These are phyloP conservation scores for Teratosphaeria zuluensis DNA, from an alignment of 2,329 filamentous ascomycete species.

Conservation along the genomic window DNA sequence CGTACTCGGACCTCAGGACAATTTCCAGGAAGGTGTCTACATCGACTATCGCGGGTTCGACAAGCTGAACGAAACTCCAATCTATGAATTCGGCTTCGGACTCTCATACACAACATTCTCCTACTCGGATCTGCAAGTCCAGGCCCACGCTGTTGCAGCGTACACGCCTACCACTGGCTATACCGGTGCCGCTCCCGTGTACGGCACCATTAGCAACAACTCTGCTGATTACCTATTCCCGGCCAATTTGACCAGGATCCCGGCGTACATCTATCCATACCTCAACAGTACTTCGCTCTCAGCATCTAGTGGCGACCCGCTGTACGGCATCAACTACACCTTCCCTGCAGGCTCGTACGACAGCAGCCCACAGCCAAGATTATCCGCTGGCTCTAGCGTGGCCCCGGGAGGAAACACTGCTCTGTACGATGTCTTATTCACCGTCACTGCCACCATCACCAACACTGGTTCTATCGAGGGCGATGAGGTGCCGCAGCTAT, in stretches of 20 bases:
- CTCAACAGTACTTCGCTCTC: slow-evolving; percentile 53
- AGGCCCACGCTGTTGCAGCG: slow-evolving; percentile 37
- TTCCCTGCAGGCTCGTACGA: slow-evolving; percentile 48
- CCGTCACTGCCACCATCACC: slow-evolving; percentile 55
- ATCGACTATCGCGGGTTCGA: slow-evolving; percentile 78
- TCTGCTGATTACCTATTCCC: slow-evolving; percentile 61
- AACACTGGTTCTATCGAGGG: slow-evolving; percentile 59
- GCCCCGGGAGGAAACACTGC: slow-evolving; percentile 49
- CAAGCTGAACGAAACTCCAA: slow-evolving; percentile 51
- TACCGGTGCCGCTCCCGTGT: slow-evolving; percentile 53
- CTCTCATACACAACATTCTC: slow-evolving; percentile 71
- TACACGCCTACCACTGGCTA: slow-evolving; percentile 54
- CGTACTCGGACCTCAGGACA: slow-evolving; percentile 54
- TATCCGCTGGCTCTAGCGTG: slow-evolving; percentile 51
- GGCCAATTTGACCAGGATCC: slow-evolving; percentile 42
- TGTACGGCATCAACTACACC: slow-evolving; percentile 56
- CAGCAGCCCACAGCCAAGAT: slow-evolving; percentile 47
- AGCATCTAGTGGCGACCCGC: slow-evolving; percentile 47
- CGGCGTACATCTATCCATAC: slow-evolving; percentile 60
- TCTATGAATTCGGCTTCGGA: slow-evolving; percentile 75
- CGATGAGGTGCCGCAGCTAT: slow-evolving; percentile 61
- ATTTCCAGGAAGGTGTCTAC: slow-evolving; percentile 69
- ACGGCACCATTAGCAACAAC: slow-evolving; percentile 55
- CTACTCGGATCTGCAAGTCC: slow-evolving; percentile 58
- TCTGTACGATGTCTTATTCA: slow-evolving; percentile 62